phyloP scores from a whole-genome alignment of 2,329 filamentous ascomycete species.

The Hirsutella minnesotensis region DNA sequence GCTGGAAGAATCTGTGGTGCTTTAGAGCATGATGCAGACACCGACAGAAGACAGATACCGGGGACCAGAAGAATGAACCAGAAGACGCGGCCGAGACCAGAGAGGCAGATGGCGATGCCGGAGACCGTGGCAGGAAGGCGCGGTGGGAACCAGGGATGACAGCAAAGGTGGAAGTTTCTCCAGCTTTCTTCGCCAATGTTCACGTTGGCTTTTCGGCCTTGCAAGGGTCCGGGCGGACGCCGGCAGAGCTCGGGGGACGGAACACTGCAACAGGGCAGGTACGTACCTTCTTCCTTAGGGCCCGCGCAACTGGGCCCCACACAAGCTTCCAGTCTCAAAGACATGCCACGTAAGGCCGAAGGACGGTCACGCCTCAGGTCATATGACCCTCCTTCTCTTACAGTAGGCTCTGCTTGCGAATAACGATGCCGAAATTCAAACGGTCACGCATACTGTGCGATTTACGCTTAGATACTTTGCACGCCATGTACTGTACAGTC shows the following conservation, averaged over 20 bases:
- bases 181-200: slow-evolving; percentile 12
- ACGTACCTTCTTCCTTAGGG: too few species aligned
- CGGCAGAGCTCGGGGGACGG: not conserved
- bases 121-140: slow-evolving; percentile 12
- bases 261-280: too few species aligned
- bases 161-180: slow-evolving; percentile 31
- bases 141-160: slow-evolving; percentile 18
- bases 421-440: too few species aligned
- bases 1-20: slow-evolving; percentile 14
- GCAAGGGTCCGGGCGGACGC: not conserved
- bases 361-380: too few species aligned
- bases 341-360: too few species aligned
- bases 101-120: slow-evolving; percentile 12
- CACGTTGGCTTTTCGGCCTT: slow-evolving; percentile 2
- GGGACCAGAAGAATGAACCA: slow-evolving; percentile 29
- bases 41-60: slow-evolving; percentile 21
- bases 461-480: too few species aligned
- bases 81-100: slow-evolving; percentile 22
- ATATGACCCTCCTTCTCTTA: too few species aligned
- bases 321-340: too few species aligned
- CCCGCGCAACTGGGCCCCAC: too few species aligned
- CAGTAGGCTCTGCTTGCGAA: too few species aligned
- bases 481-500: too few species aligned
- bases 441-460: too few species aligned
- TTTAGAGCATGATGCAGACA: slow-evolving; percentile 27